Base-by-base conservation (phyloP, 2,329 filamentous ascomycete genomes). In the Trichoderma harzianum region DNA sequence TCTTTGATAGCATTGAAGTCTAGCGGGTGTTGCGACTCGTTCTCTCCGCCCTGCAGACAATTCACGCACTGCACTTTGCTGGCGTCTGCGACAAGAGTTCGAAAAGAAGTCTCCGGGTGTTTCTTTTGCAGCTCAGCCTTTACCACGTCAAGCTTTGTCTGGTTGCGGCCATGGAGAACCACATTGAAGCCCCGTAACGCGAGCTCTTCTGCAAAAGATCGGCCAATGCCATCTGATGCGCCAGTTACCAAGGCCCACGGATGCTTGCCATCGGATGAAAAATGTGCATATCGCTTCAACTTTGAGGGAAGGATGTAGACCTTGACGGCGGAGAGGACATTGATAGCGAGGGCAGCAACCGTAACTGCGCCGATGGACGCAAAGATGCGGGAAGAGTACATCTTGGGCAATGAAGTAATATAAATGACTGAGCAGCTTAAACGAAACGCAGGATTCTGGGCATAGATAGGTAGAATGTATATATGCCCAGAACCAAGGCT, bases 111-210 rank as follows among this genome's bases (percentile, higher is more conserved):
- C 1, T 74, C 43, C 1, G 87, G 86, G 71, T 83, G 84, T 10
- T 78, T 72, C 0, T 75, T n/a, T 1, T 76, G 73, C 0, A 90
- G 81, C 30, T 82, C 77, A 1, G 76, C 68, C n/a, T 80, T 76
- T n/a, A 86, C 79, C 1, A 70, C 70, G 2, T 81, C 76, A 3
- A 90, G 81, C 74, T 89, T 89, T 4, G 78, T 73, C 3, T 75
- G 73, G 72, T 87, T 87, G 43, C 87, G 84, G n/a, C 88, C 87
- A 73, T 90, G 88, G 10, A 90, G 76, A 18, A 89, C 80, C 39
- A 90, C 81, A 74, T 88, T 86, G 82, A 89, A 89, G 61, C 86
- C 86, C 16, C 78, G 79, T 0, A 74, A 72, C 21, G 84, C 84
- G n/a, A 90, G 84, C 74, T 87, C 85, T 69, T 84, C 78, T 4